These are phyloP conservation scores for Coriaria nepalensis DNA, from an alignment of 306 rosid genomes.

Conservation along the genomic window DNA sequence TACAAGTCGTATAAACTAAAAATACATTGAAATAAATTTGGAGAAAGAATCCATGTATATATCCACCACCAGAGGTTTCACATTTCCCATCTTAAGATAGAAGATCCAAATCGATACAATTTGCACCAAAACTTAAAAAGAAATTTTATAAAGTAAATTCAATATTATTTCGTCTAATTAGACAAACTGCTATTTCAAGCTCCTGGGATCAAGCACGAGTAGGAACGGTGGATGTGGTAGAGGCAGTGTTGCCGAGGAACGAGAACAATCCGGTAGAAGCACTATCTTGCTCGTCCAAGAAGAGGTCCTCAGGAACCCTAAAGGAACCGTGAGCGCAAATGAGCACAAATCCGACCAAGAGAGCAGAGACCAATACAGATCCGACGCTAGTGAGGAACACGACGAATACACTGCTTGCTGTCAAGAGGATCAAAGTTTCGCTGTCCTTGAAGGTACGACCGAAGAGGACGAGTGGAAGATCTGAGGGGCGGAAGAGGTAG, in stretches of 20 bases:
- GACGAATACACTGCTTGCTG: conserved; percentile 35
- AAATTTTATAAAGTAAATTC: too few species aligned
- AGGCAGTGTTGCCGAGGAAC: conserved; percentile 49
- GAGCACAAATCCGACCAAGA: conserved; percentile 45
- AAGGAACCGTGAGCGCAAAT: conserved; percentile 72
- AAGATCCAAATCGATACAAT: too few species aligned
- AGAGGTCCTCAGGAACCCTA: conserved; percentile 84
- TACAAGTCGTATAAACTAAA: too few species aligned
- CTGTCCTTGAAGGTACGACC: conserved; percentile 72
- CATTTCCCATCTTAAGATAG: too few species aligned
- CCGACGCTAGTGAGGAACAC: conserved; percentile 86
- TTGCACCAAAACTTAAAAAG: too few species aligned
- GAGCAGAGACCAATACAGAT: conserved; percentile 59
- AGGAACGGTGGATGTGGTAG: conserved; percentile 32
- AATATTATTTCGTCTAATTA: too few species aligned
- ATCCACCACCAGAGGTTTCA: too few species aligned
- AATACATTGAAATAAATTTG: too few species aligned
- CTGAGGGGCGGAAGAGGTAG: conserved; percentile 87
- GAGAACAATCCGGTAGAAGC: conserved; percentile 61
- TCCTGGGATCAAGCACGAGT: conserved; percentile 33
- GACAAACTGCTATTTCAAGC: too few species aligned
- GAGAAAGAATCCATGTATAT: too few species aligned
- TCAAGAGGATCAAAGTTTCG: conserved; percentile 50
- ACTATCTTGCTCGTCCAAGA: conserved; percentile 61
- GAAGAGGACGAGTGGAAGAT: conserved; percentile 70